phyloP scores from a whole-genome alignment of 495 filamentous ascomycete genomes.

The Penicillium paradoxum region DNA sequence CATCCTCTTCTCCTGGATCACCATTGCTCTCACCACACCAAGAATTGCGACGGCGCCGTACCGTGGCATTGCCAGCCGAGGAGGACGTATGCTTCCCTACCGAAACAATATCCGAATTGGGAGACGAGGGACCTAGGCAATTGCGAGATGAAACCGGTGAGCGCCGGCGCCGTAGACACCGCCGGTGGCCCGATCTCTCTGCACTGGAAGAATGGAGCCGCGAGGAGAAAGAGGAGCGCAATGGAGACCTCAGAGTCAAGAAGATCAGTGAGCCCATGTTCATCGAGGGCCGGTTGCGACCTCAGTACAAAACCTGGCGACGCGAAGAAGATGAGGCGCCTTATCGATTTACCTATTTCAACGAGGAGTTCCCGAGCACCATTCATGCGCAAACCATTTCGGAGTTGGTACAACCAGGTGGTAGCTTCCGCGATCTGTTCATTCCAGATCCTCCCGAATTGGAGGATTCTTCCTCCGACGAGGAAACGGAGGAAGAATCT shows the following conservation, averaged over 20 bases:
- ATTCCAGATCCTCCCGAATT: slow-evolving; percentile 64
- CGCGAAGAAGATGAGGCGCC: slow-evolving; percentile 83
- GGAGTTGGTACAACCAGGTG: slow-evolving; percentile 79
- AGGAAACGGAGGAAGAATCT: slow-evolving; percentile 46
- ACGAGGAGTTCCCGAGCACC: slow-evolving; percentile 89
- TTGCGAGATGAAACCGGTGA: slow-evolving; percentile 40
- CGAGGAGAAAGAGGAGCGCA: slow-evolving; percentile 85
- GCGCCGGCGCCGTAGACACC: slow-evolving; percentile 50
- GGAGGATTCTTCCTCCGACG: slow-evolving; percentile 59
- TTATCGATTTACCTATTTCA: slow-evolving; percentile 97
- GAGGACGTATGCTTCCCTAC: slow-evolving; percentile 93
- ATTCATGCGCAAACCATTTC: slow-evolving; percentile 94
- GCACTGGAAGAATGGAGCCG: slow-evolving; percentile 86
- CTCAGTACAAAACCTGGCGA: slow-evolving; percentile 77
- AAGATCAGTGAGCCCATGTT: slow-evolving; percentile 91
- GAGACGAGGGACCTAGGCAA: slow-evolving; percentile 56
- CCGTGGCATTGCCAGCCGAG: slow-evolving; percentile 54
- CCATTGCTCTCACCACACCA: slow-evolving; percentile 28
- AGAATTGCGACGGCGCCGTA: slow-evolving; percentile 45
- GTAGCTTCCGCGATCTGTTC: slow-evolving; percentile 80
- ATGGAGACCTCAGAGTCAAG: slow-evolving; percentile 80
- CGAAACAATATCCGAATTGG: slow-evolving; percentile 70
- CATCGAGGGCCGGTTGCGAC: slow-evolving; percentile 79
- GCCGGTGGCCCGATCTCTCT: slow-evolving; percentile 64
- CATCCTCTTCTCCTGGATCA: slow-evolving; percentile 27